Percentiles rank a stretch among this genome's conserved stretches.
Evolutionary conservation across 306 rosid genomes (phyloP).

Genomic region (Cucumis hystrix): DNA sequence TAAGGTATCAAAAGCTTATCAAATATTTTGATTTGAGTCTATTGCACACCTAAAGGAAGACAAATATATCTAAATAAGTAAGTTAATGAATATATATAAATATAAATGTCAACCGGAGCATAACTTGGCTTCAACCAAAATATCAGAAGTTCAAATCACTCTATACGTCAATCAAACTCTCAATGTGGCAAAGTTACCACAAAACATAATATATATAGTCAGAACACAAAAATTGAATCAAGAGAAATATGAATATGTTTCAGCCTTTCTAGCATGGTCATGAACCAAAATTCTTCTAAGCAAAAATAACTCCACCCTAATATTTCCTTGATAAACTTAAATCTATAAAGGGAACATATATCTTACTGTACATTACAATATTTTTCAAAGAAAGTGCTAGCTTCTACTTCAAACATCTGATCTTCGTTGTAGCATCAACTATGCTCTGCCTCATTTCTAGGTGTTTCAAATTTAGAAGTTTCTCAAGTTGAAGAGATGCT

Average conservation of each 20-base stretch:
- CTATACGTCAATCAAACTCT: no score
- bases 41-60: no score
- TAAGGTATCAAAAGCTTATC: no score
- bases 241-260: not conserved
- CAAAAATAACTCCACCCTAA: not conserved
- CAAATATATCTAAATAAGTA: no score
- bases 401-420: constrained; percentile 46
- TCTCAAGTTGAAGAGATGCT: constrained; percentile 53
- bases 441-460: constrained; percentile 59
- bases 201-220: not conserved
- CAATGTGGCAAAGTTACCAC: not conserved
- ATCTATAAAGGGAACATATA: not conserved
- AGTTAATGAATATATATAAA: no score
- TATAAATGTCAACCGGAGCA: no score
- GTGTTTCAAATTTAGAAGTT: constrained; percentile 50
- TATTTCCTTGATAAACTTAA: not conserved
- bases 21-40: no score
- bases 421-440: constrained; percentile 38
- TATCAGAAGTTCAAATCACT: no score
- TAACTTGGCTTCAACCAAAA: no score
- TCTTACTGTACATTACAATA: not conserved
- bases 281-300: not conserved
- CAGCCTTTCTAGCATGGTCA: not conserved
- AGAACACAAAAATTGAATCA: not conserved
- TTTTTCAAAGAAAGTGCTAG: not conserved